phyloP scores from a whole-genome alignment of 2,329 filamentous ascomycete genomes.

The Talaromyces rugulosus region DNA sequence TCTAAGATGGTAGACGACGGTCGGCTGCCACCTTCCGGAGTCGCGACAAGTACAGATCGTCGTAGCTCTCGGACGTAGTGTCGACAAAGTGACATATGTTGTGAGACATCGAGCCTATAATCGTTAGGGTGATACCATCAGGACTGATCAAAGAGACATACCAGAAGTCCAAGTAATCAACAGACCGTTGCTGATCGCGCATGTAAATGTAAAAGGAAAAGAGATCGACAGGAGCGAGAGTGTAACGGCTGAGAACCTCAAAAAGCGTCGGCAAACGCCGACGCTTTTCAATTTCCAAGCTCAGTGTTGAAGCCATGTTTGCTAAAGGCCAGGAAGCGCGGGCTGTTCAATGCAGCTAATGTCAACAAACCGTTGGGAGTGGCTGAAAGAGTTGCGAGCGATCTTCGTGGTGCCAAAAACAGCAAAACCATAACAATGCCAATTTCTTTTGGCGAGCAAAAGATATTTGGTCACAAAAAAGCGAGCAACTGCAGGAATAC shows the following conservation, averaged over 20 bases:
- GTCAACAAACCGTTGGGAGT: background rate
- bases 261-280: slow-evolving; percentile 91
- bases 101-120: slow-evolving; percentile 91
- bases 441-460: background rate
- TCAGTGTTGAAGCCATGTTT: slow-evolving; percentile 10
- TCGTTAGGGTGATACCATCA: slow-evolving; percentile 13
- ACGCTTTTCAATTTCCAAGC: slow-evolving; percentile 39
- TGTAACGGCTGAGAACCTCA: slow-evolving; percentile 89
- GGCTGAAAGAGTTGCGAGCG: background rate
- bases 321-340: background rate
- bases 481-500: background rate
- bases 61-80: slow-evolving; percentile 96
- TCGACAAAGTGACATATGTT: slow-evolving; percentile 94
- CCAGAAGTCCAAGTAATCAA: slow-evolving; percentile 99
- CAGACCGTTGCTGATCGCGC: slow-evolving; percentile 95
- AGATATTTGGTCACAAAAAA: background rate
- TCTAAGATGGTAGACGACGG: slow-evolving; percentile 78
- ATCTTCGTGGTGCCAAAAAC: background rate
- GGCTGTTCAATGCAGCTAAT: background rate
- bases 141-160: slow-evolving; percentile 44
- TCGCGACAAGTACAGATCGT: slow-evolving; percentile 86
- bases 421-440: background rate
- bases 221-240: slow-evolving; percentile 90
- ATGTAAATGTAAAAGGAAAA: slow-evolving; percentile 99
- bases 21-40: slow-evolving; percentile 76